Evolutionary conservation across 768 basidiomycete species (phyloP), one percentile per base, ranked within the genome.

Genomic region (Clathrus columnatus): DNA sequence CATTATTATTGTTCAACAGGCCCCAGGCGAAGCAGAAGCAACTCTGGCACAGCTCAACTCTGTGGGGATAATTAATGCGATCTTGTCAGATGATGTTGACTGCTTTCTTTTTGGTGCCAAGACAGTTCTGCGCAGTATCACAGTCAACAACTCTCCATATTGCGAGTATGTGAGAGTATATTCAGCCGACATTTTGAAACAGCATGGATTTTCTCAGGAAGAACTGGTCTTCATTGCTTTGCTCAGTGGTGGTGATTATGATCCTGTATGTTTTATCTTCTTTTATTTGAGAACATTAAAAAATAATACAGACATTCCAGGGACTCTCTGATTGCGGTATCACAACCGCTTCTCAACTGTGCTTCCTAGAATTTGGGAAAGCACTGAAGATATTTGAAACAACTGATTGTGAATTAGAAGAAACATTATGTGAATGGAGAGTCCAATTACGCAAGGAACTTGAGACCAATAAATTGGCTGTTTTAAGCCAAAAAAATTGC

Each of bases 21-120:
- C 91, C 16, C 93, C 92, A 6, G 92, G 90, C 14, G 93, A 96
- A 69, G 93, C 93, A 0, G 93, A 97, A 68, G 93, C 93, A 0
- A 92, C 95, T 64, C 75, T 96, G 2, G 93, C 92, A 0, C 84
- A 88, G 59, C 73, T 96, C 53, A 93, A 91, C 61, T 73, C 77
- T 5, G 78, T 83, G 36, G 91, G 91, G 2, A 67, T 86, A 51
- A 86, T 97, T 54, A 93, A 97, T 64, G 90, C 84, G 0, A 80
- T 96, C 26, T 74, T 93, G 44, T 89, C 93, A 0, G 93, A 97
- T 67, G 93, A 96, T 62, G 91, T 93, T 1, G 93, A 97, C 64
- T 92, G 83, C 53, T 85, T 95, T 64, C 70, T 95, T 2, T 97
- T 97, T 59, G 92, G 93, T 18, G 92, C 90, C 0, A 78, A 71